Evolutionary conservation across 768 basidiomycete species (phyloP).

Genomic region (Leccinum ochraceum): DNA sequence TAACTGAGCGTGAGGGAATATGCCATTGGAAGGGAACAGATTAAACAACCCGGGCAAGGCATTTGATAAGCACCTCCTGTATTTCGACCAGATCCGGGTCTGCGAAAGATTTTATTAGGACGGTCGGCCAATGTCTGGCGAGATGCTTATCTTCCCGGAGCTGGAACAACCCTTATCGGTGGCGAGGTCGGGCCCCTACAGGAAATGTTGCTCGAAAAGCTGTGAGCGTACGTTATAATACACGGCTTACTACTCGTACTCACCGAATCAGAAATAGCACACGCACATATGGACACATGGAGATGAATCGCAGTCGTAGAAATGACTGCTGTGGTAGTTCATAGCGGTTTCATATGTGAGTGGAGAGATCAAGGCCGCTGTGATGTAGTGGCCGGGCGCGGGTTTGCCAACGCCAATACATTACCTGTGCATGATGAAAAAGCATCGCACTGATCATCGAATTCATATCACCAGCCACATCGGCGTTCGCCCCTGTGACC

Average conservation of each 20-base stretch:
- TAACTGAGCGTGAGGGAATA: neutral
- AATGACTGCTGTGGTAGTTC: neutral
- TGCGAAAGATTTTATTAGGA: constrained; percentile 2
- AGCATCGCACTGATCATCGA: neutral
- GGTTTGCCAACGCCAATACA: neutral
- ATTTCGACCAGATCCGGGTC: neutral
- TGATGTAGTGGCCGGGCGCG: neutral
- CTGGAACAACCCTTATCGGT: constrained; percentile 4
- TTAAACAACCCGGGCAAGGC: neutral
- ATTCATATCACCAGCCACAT: neutral
- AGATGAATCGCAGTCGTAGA: neutral
- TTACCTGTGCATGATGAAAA: neutral
- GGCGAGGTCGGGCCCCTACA: neutral
- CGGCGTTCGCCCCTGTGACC: neutral
- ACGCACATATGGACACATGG: neutral
- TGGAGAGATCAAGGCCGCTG: neutral
- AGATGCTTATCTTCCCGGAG: constrained; percentile 21
- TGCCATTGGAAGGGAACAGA: neutral
- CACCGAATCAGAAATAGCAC: neutral
- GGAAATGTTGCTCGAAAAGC: neutral
- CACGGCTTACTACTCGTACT: neutral
- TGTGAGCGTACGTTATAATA: constrained; percentile 1
- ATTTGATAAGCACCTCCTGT: constrained; percentile 19
- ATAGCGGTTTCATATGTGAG: neutral
- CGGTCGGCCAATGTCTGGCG: constrained; percentile 11